phyloP scores from a whole-genome alignment of 2,329 filamentous ascomycete species.

The Tympanopsis confertula region DNA sequence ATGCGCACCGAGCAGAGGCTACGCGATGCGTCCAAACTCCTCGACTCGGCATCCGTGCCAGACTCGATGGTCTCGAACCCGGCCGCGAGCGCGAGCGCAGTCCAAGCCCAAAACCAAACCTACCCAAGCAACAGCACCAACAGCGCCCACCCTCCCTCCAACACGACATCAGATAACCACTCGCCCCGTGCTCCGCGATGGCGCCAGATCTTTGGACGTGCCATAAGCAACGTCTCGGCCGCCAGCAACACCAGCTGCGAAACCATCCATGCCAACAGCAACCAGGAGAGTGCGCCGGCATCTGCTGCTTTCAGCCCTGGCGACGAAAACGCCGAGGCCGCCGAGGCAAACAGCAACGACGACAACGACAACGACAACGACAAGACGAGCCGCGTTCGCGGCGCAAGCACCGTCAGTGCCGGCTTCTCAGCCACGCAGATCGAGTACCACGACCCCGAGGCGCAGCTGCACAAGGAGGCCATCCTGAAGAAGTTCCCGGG shows the following conservation, averaged over 20 bases:
- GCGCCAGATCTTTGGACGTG: slow-evolving; percentile 43
- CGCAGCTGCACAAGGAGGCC: slow-evolving; percentile 26
- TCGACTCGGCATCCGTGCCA: slow-evolving; percentile 12
- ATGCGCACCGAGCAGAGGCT: not conserved
- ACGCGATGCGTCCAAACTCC: slow-evolving; percentile 2
- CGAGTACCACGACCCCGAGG: slow-evolving; percentile 38
- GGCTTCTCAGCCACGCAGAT: slow-evolving; percentile 34
- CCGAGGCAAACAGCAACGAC: not conserved
- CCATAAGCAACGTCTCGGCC: slow-evolving; percentile 43
- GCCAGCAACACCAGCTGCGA: slow-evolving; percentile 33
- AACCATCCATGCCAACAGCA: slow-evolving; percentile 14
- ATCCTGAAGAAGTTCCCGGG: slow-evolving; percentile 31
- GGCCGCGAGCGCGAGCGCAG: no score
- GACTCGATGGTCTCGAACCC: slow-evolving; percentile 10
- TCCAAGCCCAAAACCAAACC: no score
- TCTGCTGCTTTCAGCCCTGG: not conserved
- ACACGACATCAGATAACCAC: slow-evolving; percentile 8
- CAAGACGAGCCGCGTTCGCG: not conserved
- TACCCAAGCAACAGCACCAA: slow-evolving; percentile 3
- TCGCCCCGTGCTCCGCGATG: slow-evolving; percentile 14
- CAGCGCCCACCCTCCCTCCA: slow-evolving; percentile 4
- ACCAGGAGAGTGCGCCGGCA: not conserved
- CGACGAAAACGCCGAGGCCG: not conserved
- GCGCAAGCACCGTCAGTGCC: slow-evolving; percentile 3
- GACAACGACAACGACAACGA: slow-evolving; percentile 7